phyloP scores from a whole-genome alignment of 805 yeast genomes.

The Candida chilensis region DNA sequence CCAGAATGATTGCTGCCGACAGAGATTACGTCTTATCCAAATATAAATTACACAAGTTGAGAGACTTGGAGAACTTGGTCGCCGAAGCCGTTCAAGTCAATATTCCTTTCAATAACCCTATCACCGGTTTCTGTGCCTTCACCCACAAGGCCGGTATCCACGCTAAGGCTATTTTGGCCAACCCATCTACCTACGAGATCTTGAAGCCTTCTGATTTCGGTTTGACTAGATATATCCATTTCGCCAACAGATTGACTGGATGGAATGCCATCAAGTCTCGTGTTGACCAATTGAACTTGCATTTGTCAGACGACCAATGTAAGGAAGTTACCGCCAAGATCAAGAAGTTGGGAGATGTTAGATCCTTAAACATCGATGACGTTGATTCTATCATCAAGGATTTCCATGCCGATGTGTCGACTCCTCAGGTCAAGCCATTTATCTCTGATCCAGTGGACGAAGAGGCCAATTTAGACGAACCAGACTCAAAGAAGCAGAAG shows the following conservation, averaged over 20 bases:
- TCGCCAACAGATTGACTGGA: constrained; percentile 96
- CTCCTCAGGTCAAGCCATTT: constrained; percentile 38
- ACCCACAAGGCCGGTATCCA: constrained; percentile 99
- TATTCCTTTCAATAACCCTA: constrained; percentile 96
- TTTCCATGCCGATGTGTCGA: constrained; percentile 68
- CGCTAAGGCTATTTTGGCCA: constrained; percentile 96
- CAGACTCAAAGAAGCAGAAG: not conserved
- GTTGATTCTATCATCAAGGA: constrained; percentile 95
- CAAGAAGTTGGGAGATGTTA: constrained; percentile 89
- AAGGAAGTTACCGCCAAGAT: constrained; percentile 93
- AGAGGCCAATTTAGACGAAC: not conserved
- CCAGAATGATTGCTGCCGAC: constrained; percentile 98
- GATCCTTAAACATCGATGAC: constrained; percentile 92
- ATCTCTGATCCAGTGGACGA: no score
- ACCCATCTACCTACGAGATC: constrained; percentile 98
- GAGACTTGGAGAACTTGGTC: constrained; percentile 92
- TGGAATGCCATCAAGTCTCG: constrained; percentile 99
- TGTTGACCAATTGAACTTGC: constrained; percentile 91
- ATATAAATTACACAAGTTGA: constrained; percentile 89
- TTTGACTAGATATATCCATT: constrained; percentile 91
- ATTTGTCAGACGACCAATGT: constrained; percentile 84
- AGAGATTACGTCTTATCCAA: constrained; percentile 91
- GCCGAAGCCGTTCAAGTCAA: constrained; percentile 97
- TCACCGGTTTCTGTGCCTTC: constrained; percentile 98
- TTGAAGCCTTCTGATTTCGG: constrained; percentile 94